Evolutionary conservation across 148 eudicot genomes (phyloP), one percentile per base, ranked within the genome.

Genomic region (Vaccinium vitisidaea): DNA sequence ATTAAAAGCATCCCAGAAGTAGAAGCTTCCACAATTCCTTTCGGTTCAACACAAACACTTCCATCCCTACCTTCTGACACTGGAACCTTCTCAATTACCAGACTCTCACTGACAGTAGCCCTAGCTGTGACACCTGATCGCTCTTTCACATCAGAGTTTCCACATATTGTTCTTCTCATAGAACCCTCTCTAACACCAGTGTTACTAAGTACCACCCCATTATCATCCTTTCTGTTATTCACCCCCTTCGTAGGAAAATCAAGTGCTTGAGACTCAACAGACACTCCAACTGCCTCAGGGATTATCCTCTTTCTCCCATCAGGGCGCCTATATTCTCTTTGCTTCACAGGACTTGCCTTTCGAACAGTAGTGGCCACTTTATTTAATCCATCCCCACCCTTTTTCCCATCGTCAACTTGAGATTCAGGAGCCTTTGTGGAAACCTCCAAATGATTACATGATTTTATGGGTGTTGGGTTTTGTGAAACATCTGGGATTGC

Each of bases 241-340:
- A 86, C 86, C 30, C 93, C 85, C 56, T 86, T 90, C 55, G 82
- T 69, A 56, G 90, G 77, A 14, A 88, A 84, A 48, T 91, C 95
- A 82, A 84, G 86, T 56, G 89, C 79, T 84, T 90, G 94, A 85
- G 89, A 82, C 75, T 87, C 92, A 13, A 90, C 88, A 77, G 94
- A 90, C 80, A 88, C 89, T 19, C 99, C 98, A 79, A 97, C 98
- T 49, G 98, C 94, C 91, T 97, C 98, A 16, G 99, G 99, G 50
- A 97, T 97, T 86, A 97, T 97, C 90, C 99, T 92, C 87, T 93
- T 97, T 85, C 99, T 90, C 27, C 98, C 99, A 91, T 97, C 99
- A 32, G 99, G 93, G 25, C 99, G 93, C 78, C 96, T 93, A 83
- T 97, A 97, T 88, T 97, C 99, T 88, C 94, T 95, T 89, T 97